Evolutionary conservation across 2,329 filamentous ascomycete genomes (phyloP), one percentile per base, ranked within the genome.

Genomic region (Fusarium neocosmosporiellum): DNA sequence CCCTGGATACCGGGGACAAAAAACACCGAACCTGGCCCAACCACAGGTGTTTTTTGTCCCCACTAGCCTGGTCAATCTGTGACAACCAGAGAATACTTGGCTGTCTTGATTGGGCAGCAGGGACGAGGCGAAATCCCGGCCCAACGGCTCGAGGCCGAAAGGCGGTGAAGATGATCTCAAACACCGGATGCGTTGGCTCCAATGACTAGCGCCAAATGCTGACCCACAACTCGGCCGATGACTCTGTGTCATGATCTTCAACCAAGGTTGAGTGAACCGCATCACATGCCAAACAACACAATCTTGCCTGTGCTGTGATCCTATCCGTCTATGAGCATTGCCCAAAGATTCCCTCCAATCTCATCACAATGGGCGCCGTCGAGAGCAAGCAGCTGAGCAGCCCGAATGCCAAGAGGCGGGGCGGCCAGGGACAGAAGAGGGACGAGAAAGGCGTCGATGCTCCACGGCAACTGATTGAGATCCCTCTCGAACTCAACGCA

Each of bases 221-320:
- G 54, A 57, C 39, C 58, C 33, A 53, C 59, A 54, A 11, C 33
- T 53, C 55, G 48, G 24, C 22, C 41, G 66, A 63, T 57, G 65
- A 67, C 71, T 73, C 70, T 63, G 66, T 66, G 70, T 55, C 57
- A 37, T 50, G 69, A 63, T 59, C 70, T 72, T 58, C 57, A 48
- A 70, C 66, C 33, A 58, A 67, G 54, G 29, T 70, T 60, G 67
- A 67, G 36, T 73, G 54, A 41, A 18, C 66, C 43, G 8, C 16
- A 34, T 31, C 8, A 33, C 18, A 27, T 18, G 39, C 11, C 48
- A 18, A 36, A 60, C 43, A 6, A 43, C 10, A 62, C 34, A 20
- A 63, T 46, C 59, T 14, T 27, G 18, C 20, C 34, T 22, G 33
- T 20, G 13, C 18, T 41, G 41, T 55, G 31, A 54, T 57, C 10